These are phyloP conservation scores for Aeschynomene evenia DNA, from an alignment of 306 rosid genomes.

Conservation along the genomic window DNA sequence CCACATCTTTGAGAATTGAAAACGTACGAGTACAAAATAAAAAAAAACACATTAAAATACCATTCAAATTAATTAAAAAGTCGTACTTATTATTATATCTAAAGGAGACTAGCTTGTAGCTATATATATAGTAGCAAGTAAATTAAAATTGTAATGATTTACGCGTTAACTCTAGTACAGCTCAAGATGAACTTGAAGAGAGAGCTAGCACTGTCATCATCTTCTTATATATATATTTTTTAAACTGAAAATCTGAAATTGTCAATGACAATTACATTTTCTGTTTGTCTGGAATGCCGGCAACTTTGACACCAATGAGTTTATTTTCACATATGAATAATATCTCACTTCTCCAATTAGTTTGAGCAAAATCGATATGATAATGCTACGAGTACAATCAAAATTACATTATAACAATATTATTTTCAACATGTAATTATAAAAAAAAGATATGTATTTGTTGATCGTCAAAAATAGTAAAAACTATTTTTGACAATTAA, in stretches of 20 bases:
- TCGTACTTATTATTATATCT: neutral
- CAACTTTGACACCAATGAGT: conserved; percentile 16
- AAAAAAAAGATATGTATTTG: too few relatives aligned
- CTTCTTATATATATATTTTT: neutral
- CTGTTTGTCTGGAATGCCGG: conserved; percentile 19
- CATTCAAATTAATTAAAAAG: neutral
- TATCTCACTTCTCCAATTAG: neutral
- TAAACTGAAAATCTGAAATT: neutral
- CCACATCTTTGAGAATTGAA: neutral
- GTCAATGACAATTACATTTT: conserved; percentile 23
- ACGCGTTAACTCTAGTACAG: conserved; percentile 11
- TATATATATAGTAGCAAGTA: neutral
- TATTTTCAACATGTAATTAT: too few relatives aligned
- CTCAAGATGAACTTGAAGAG: neutral
- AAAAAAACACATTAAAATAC: neutral
- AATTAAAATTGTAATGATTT: neutral
- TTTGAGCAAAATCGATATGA: neutral
- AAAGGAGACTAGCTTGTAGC: neutral
- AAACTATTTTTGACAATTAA: too few relatives aligned
- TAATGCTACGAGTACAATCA: too few relatives aligned
- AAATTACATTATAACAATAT: too few relatives aligned
- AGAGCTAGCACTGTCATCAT: neutral
- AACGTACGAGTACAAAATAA: neutral
- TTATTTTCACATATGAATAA: neutral
- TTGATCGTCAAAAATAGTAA: too few relatives aligned